phyloP scores from a whole-genome alignment of 371 early-diverging fungal genomes.

The Umbelopsis sp. region DNA sequence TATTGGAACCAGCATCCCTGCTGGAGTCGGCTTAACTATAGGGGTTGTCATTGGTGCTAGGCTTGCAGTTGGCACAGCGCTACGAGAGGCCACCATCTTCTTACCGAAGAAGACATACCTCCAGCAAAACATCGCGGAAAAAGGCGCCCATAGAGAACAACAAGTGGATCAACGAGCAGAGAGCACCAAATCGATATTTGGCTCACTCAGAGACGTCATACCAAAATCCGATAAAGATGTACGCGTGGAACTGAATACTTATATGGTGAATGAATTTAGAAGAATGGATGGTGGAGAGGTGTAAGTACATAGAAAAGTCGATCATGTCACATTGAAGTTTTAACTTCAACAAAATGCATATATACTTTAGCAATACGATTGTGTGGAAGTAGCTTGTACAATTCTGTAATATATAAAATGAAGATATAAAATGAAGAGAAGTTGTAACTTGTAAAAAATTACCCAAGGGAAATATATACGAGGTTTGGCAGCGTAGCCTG shows the following conservation, averaged over 20 bases:
- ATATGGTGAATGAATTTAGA: conserved; percentile 13
- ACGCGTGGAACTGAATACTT: conserved; percentile 5
- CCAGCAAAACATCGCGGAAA: conserved; percentile 12
- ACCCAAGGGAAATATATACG: too few species aligned
- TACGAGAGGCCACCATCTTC: conserved; percentile 7
- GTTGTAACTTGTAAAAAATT: too few species aligned
- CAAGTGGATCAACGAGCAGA: background rate
- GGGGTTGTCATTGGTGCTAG: conserved; percentile 1
- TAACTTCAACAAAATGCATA: background rate
- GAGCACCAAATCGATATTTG: background rate
- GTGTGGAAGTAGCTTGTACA: background rate
- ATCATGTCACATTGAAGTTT: background rate
- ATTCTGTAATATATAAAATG: too few species aligned
- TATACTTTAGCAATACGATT: background rate
- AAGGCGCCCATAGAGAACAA: conserved; percentile 9
- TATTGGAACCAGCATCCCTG: conserved; percentile 1
- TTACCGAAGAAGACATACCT: conserved; percentile 1
- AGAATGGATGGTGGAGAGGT: background rate
- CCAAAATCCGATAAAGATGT: conserved; percentile 13
- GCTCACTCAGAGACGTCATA: conserved; percentile 4
- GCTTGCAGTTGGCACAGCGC: conserved; percentile 1
- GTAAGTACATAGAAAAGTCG: too few species aligned
- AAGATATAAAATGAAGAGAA: too few species aligned
- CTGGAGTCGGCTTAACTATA: background rate
- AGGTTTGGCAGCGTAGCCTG: too few species aligned